Evolutionary conservation across 345 rosid genomes (phyloP), one percentile per base, ranked within the genome.

Genomic region (Ceriops decandra): DNA sequence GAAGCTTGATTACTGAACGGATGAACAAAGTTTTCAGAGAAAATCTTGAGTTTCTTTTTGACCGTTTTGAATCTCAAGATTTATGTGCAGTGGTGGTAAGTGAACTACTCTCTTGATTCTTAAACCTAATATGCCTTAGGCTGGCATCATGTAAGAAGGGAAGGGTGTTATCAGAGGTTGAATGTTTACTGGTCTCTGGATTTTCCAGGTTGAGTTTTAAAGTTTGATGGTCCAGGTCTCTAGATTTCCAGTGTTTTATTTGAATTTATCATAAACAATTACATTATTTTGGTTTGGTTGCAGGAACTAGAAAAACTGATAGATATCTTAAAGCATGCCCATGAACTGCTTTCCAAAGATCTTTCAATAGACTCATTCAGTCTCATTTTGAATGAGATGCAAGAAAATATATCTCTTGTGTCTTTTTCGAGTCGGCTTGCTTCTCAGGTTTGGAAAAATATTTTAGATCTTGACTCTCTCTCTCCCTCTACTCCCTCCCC

Each of bases 371-470:
- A 95, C 70, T 81, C 96, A 57, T 91, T 91, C 74, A 82, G 74
- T 82, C 84, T 91, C 76, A 90, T 95, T 87, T 70, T 91, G 82
- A 91, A 86, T 70, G 98, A 95, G 85, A 91, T 91, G 95, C 97
- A 87, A 83, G 99, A 95, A 82, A 95, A 92, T 81, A 77, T 86
- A 22, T 91, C 99, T 33, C 98, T 90, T 15, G 95, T 95, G 73
- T 95, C 99, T 67, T 95, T 85, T 80, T 91, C 99, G 20, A 90
- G 98, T 79, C 85, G 97, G 71, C 93, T 95, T 72, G 98, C 95
- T 72, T 86, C 98, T 81, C 99, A 95, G 98, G 99, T 95, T 76
- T 69, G 69, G 56, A n/a, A 31, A 57, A 46, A 10, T 30, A 51
- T 31, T 57, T 32, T 64, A 22, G 28, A 5, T 24, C 20, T 49